Conservation (phyloP, 768 basidiomycete species). For the Chalciporus piperatus region DNA sequence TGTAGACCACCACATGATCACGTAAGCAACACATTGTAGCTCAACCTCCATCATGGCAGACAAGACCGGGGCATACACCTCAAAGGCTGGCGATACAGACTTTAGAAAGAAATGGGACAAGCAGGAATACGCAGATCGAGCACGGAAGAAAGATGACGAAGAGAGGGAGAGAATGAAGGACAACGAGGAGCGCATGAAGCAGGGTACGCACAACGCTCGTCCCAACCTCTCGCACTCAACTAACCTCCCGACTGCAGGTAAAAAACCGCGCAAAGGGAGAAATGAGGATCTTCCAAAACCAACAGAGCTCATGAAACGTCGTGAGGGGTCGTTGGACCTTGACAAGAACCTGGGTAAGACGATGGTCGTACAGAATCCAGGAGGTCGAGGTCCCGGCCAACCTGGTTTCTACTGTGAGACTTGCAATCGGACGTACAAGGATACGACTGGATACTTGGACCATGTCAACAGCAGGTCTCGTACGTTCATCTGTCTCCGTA, state of each 20-base stretch:
- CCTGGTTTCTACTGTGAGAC: slow-evolving; percentile 94
- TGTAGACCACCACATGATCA: background rate
- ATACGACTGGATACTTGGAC: slow-evolving; percentile 90
- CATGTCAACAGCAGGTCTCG: slow-evolving; percentile 94
- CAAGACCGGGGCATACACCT: slow-evolving; percentile 34
- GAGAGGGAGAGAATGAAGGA: slow-evolving; percentile 82
- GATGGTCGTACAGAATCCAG: slow-evolving; percentile 85
- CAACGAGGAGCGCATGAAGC: slow-evolving; percentile 79
- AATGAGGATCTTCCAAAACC: slow-evolving; percentile 85
- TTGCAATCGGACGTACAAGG: slow-evolving; percentile 90
- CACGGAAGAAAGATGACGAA: slow-evolving; percentile 76
- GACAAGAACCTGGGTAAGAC: slow-evolving; percentile 96
- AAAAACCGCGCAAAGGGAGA: slow-evolving; percentile 66
- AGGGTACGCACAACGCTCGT: slow-evolving; percentile 50
- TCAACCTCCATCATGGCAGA: slow-evolving; percentile 23
- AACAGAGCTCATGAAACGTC: slow-evolving; percentile 88
- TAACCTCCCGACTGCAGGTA: slow-evolving; percentile 48
- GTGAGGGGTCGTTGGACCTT: slow-evolving; percentile 80
- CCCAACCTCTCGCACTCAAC: background rate
- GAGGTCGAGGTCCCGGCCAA: slow-evolving; percentile 81
- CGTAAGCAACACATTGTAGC: background rate
- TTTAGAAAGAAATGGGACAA: slow-evolving; percentile 94
- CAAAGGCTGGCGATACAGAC: slow-evolving; percentile 58
- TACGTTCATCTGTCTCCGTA: slow-evolving; percentile 42
- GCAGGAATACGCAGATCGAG: slow-evolving; percentile 83